These are phyloP conservation scores for Cryphonectria radicalis DNA, from an alignment of 2,329 filamentous ascomycete genomes.

Conservation along the genomic window DNA sequence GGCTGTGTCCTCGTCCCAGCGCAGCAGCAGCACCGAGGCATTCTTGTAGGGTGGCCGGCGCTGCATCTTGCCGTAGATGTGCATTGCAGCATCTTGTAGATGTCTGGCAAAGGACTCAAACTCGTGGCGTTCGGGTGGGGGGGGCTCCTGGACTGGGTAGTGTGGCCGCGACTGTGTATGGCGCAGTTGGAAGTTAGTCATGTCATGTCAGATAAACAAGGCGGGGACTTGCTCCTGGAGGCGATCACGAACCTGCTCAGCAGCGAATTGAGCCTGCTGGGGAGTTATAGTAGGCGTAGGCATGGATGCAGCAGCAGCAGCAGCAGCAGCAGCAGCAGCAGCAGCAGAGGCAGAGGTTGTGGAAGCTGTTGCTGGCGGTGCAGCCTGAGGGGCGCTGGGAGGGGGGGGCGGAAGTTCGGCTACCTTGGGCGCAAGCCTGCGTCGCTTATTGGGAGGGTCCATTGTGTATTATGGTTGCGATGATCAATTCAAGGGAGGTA, in stretches of 20 bases:
- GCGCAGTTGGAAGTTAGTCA: conserved; percentile 10
- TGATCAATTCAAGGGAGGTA: not conserved
- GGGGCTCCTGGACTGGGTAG: conserved; percentile 30
- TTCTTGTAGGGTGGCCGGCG: conserved; percentile 56
- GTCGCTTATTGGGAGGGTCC: conserved; percentile 38
- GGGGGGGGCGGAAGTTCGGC: conserved; percentile 30
- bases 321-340: conserved; percentile 1
- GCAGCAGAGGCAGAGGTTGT: not conserved
- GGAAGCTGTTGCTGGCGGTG: not conserved
- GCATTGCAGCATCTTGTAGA: conserved; percentile 70
- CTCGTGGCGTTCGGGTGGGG: conserved; percentile 56
- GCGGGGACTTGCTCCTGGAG: not conserved
- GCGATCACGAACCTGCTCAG: conserved; percentile 31
- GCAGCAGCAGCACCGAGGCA: conserved; percentile 63
- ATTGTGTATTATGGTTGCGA: conserved; percentile 21
- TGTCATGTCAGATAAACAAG: not conserved
- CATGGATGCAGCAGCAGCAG: not conserved
- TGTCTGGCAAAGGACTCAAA: conserved; percentile 71
- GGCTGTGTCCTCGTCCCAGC: conserved; percentile 64
- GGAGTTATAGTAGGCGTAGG: conserved; percentile 20
- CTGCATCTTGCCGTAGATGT: conserved; percentile 67
- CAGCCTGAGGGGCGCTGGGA: not conserved
- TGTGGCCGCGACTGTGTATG: conserved; percentile 26
- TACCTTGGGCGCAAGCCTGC: conserved; percentile 37
- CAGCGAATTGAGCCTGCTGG: conserved; percentile 28